phyloP scores from a whole-genome alignment of 192 early-diverging fungal genomes.

The Coemansia sp. region DNA sequence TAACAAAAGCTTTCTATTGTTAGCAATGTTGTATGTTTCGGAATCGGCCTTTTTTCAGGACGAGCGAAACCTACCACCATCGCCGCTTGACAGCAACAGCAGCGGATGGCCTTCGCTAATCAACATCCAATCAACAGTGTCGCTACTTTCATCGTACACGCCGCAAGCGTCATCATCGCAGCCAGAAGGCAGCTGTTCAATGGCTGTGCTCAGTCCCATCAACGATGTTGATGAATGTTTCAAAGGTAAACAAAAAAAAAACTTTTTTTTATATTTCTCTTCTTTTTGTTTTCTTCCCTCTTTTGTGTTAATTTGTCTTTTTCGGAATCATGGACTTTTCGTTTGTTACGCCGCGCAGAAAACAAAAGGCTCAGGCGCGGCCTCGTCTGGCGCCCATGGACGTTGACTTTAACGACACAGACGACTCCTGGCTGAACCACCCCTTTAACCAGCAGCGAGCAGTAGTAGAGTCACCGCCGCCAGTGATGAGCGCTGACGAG shows the following conservation, averaged over 20 bases:
- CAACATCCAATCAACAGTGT: conserved; percentile 26
- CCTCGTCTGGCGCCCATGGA: conserved; percentile 45
- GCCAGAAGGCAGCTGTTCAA: neutral
- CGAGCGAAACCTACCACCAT: neutral
- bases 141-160: conserved; percentile 40
- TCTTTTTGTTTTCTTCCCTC: neutral
- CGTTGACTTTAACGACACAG: conserved; percentile 36
- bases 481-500: conserved; percentile 16
- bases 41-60: conserved; percentile 9
- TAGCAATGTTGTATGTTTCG: conserved; percentile 18
- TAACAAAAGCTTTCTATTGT: neutral
- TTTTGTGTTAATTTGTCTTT: neutral
- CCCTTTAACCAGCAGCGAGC: conserved; percentile 1
- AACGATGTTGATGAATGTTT: conserved; percentile 31
- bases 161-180: conserved; percentile 8
- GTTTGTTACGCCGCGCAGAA: conserved; percentile 23
- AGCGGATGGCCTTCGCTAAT: conserved; percentile 47
- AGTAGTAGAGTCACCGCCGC: neutral
- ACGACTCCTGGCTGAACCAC: conserved; percentile 43
- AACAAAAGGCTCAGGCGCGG: conserved; percentile 13
- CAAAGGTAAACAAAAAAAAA: conserved; percentile 3
- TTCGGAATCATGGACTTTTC: conserved; percentile 30
- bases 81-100: conserved; percentile 6
- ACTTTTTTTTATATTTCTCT: neutral
- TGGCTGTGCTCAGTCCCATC: conserved; percentile 1